Conservation (phyloP, 305 asterid genomes). For the Fraxinus latifolia region DNA sequence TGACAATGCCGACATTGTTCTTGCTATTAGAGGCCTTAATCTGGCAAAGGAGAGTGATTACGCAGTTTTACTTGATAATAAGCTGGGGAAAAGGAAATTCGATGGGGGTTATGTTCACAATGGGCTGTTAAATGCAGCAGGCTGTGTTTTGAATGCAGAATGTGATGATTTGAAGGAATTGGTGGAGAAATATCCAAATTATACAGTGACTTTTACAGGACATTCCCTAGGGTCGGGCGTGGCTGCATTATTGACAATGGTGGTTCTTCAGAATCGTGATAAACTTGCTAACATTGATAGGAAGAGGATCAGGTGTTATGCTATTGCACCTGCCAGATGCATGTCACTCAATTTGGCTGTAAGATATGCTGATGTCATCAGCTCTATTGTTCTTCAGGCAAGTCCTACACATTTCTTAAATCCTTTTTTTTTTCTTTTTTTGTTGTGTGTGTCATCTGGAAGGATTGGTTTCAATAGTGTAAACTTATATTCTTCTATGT, state of each 20-base stretch:
- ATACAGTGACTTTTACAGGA: conserved; percentile 75
- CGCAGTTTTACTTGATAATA: conserved; percentile 68
- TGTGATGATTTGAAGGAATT: conserved; percentile 53
- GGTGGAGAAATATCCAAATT: conserved; percentile 56
- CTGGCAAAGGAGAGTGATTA: conserved; percentile 84
- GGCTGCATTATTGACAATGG: conserved; percentile 70
- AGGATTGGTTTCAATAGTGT: background rate
- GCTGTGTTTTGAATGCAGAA: conserved; percentile 56
- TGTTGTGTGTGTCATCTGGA: background rate
- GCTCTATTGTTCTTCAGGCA: conserved; percentile 87
- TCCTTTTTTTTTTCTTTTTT: background rate
- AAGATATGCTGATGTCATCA: conserved; percentile 84
- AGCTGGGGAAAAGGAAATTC: conserved; percentile 66
- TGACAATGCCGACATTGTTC: conserved; percentile 64
- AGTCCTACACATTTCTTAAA: conserved; percentile 23
- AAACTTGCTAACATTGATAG: conserved; percentile 64
- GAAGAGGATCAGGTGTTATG: conserved; percentile 72
- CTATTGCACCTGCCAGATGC: conserved; percentile 89
- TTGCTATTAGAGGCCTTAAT: conserved; percentile 83
- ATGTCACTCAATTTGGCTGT: conserved; percentile 90
- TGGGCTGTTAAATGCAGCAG: conserved; percentile 81
- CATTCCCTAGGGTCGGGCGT: conserved; percentile 90
- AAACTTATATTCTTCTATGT: background rate
- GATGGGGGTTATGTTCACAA: conserved; percentile 92
- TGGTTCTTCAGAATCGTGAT: conserved; percentile 56